Evolutionary conservation across 2,329 filamentous ascomycete genomes (phyloP).

Genomic region (Monosporascus ibericus): DNA sequence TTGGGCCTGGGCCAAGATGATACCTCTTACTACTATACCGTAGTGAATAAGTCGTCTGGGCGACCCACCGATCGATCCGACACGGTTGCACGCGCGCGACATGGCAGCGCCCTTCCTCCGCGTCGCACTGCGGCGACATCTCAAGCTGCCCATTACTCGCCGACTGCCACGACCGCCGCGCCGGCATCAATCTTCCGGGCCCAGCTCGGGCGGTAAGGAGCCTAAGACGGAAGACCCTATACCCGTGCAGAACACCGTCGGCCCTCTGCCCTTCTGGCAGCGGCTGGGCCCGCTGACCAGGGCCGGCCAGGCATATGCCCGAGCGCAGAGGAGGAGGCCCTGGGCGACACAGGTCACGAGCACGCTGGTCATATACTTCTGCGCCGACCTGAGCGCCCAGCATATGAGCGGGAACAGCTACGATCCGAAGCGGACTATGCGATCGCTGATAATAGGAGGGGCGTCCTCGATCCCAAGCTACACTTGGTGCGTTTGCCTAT

Average conservation of each 20-base stretch:
- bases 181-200: slow-evolving; percentile 14
- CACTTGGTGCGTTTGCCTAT: slow-evolving; percentile 56
- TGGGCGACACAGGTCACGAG: slow-evolving; percentile 74
- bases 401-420: slow-evolving; percentile 58
- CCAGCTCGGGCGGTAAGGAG: slow-evolving; percentile 8
- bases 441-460: slow-evolving; percentile 70
- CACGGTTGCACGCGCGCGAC: no score
- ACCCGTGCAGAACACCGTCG: slow-evolving; percentile 36
- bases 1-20: no score
- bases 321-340: slow-evolving; percentile 65
- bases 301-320: slow-evolving; percentile 55
- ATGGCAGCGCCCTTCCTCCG: slow-evolving; percentile 13
- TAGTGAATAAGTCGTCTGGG: no score
- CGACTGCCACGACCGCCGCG: slow-evolving; percentile 10
- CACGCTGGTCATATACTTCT: slow-evolving; percentile 71
- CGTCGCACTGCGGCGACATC: slow-evolving; percentile 13
- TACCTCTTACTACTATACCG: no score
- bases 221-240: slow-evolving; percentile 27
- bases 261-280: slow-evolving; percentile 45
- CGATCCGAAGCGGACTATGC: slow-evolving; percentile 60
- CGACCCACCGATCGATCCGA: no score
- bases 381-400: slow-evolving; percentile 74
- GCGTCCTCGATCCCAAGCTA: slow-evolving; percentile 72
- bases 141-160: slow-evolving; percentile 7
- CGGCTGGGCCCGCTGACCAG: slow-evolving; percentile 51